Evolutionary conservation across 2,329 filamentous ascomycete genomes (phyloP), one percentile per base, ranked within the genome.

Genomic region (Byssoonygena ceratinophila): DNA sequence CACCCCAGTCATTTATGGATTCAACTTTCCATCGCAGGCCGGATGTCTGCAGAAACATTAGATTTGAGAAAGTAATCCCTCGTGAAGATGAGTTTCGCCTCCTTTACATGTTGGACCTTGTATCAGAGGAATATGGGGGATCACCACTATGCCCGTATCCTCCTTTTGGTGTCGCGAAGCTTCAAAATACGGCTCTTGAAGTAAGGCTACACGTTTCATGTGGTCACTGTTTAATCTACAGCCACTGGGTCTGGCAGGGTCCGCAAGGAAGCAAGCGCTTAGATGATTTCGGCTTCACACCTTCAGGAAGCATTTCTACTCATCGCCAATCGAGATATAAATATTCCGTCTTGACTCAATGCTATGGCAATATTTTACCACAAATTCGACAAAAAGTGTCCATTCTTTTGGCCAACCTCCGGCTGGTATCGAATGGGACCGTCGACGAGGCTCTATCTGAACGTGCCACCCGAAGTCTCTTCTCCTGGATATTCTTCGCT

Each of bases 81-180:
- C 43, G 49, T 12, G 53, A 55, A 39, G 49, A 55, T 40, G 53
- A 55, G 27, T 52, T 52, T 45, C 44, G 53, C 9, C 49, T 55
- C 34, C 44, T 52, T 9, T 55, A 55, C 27, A 37, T 52, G n/a
- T 47, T 44, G 25, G 43, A 52, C 37, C 39, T 48, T 29, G 27
- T 52, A 9, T 52, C 53, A 16, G 12, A 39, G 22, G 37, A 29
- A 11, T 55, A 55, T 32, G 23, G 2, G 11, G 16, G 16, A 16
- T 14, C 25, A n/a, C 53, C 53, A 1, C 16, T 52, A 45, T 43
- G 43, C 25, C 49, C 53, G 1, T 55, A 55, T 43, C 27, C 53
- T 48, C 49, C 53, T 14, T 52, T 55, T 45, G 49, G 48, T 22
- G 22, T 41, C 27, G 44, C 34, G 39, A 44, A 48, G 31, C 44